Conservation (phyloP, 352 stramenopile species). For the Thraustotheca clavata region DNA sequence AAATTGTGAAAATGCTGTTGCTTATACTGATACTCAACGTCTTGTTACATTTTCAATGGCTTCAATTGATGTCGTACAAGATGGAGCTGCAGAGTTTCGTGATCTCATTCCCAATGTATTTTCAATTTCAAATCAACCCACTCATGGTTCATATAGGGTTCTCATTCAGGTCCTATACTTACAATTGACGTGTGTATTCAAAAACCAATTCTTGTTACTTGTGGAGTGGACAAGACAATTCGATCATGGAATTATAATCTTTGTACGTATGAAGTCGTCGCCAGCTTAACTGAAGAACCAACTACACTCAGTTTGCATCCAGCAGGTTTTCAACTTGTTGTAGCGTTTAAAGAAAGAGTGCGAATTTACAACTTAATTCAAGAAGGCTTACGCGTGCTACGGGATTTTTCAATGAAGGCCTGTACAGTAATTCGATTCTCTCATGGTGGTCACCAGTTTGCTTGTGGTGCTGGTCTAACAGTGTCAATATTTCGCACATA, state of each 20-base stretch:
- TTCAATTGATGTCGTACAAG: constrained; percentile 64
- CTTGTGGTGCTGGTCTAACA: constrained; percentile 54
- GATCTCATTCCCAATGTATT: constrained; percentile 53
- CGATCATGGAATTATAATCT: constrained; percentile 86
- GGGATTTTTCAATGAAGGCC: constrained; percentile 58
- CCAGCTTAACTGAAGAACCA: constrained; percentile 56
- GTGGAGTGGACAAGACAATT: constrained; percentile 74
- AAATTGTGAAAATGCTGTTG: constrained; percentile 48
- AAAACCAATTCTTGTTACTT: constrained; percentile 73
- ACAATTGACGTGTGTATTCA: constrained; percentile 76
- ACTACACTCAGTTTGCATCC: constrained; percentile 52
- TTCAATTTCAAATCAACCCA: too few relatives aligned
- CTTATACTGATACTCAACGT: constrained; percentile 57
- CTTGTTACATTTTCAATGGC: constrained; percentile 60
- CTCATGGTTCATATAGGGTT: constrained; percentile 29
- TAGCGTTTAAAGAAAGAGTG: constrained; percentile 72
- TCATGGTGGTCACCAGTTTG: constrained; percentile 65
- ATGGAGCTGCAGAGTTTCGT: constrained; percentile 53
- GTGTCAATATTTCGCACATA: constrained; percentile 56
- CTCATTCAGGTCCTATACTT: constrained; percentile 52
- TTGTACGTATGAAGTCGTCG: constrained; percentile 47
- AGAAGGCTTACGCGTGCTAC: constrained; percentile 49
- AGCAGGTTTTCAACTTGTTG: constrained; percentile 55
- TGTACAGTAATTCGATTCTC: constrained; percentile 52
- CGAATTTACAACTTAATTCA: constrained; percentile 65